Percentiles rank a stretch among this genome's conserved stretches.
Conservation (phyloP, 495 filamentous ascomycete genomes). For the Saxophila tyrrhenica region DNA sequence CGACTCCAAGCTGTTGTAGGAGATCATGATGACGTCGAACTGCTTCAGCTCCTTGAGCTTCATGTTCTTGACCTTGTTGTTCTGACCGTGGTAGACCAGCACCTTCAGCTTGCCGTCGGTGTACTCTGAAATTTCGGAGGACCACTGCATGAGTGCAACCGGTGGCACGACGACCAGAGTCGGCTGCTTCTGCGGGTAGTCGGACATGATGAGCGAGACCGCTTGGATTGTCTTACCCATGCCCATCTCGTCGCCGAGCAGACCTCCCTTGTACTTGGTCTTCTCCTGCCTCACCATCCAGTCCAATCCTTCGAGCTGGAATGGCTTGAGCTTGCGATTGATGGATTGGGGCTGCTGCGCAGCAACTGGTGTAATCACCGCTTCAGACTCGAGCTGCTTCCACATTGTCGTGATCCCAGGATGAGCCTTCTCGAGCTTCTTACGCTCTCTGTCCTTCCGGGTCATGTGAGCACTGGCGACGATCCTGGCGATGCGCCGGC, state of each 20-base stretch:
- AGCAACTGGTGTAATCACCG: conserved; percentile 50
- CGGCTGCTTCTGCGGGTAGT: conserved; percentile 71
- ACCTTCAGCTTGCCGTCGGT: conserved; percentile 83
- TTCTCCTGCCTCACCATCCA: conserved; percentile 90
- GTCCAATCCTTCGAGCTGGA: conserved; percentile 83
- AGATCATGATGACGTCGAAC: conserved; percentile 91
- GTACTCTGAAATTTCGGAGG: conserved; percentile 82
- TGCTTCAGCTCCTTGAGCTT: conserved; percentile 59
- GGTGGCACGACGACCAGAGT: conserved; percentile 87
- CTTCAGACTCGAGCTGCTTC: conserved; percentile 56
- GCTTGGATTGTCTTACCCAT: conserved; percentile 99
- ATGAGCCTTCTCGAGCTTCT: conserved; percentile 63
- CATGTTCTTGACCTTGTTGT: conserved; percentile 66
- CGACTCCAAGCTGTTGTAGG: conserved; percentile 81
- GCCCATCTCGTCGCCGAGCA: conserved; percentile 93
- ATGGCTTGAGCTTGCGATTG: conserved; percentile 70
- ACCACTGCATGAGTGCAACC: conserved; percentile 95
- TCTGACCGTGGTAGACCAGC: conserved; percentile 78
- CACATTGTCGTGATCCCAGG: conserved; percentile 75
- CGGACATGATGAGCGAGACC: conserved; percentile 93
- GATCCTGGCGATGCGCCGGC: conserved; percentile 13
- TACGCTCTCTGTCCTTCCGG: conserved; percentile 39
- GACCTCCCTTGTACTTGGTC: conserved; percentile 71
- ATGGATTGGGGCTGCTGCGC: conserved; percentile 71
- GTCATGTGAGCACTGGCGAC: conserved; percentile 24